Evolutionary conservation across 352 stramenopile genomes (phyloP), one percentile per base, ranked within the genome.

Genomic region (Stramenopiles sp.): DNA sequence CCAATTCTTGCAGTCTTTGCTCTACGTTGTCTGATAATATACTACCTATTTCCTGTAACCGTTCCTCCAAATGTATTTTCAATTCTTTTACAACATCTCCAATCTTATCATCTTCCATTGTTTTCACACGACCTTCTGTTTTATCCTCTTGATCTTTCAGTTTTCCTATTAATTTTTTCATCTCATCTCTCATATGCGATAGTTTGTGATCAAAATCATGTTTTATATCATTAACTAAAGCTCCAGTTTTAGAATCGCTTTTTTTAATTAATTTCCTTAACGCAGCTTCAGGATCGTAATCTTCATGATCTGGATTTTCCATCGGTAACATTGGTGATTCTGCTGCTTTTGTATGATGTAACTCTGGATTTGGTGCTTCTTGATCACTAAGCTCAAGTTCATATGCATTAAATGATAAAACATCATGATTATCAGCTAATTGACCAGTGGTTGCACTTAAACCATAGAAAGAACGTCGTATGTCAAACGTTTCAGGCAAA

Each of bases 141-240:
- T 80, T 63, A 30, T 86, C 83, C 74, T 88, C 86, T 27, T 83
- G 78, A 43, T 86, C 78, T 43, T 84, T 33, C 0, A 97, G 88
- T 79, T 92, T 91, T 30, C 88, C 82, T 0, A 93, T 81, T 78
- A 89, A 94, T 87, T 90, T 93, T 63, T 88, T 86, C 77, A 94
- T 78, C 27, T 91, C 89, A 84, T 96, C 88, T 79, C 91, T 86
- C 84, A 96, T 88, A 80, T 87, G 90, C 43, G 93, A 78, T 74
- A 89, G 80, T 53, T 85, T 79, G 78, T 87, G 82, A 80, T 89
- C 86, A 20, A 89, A 30, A 63, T 89, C 82, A 73, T 88, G 84
- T 63, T 85, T 77, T 27, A 86, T 43, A 7, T 78, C 73, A 27
- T 78, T 38, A 31, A 85, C 30, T 0, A 80, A 32, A 27, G 53